These are phyloP conservation scores for Eustoma russellianum DNA, from an alignment of 257 asterid species.

Conservation along the genomic window DNA sequence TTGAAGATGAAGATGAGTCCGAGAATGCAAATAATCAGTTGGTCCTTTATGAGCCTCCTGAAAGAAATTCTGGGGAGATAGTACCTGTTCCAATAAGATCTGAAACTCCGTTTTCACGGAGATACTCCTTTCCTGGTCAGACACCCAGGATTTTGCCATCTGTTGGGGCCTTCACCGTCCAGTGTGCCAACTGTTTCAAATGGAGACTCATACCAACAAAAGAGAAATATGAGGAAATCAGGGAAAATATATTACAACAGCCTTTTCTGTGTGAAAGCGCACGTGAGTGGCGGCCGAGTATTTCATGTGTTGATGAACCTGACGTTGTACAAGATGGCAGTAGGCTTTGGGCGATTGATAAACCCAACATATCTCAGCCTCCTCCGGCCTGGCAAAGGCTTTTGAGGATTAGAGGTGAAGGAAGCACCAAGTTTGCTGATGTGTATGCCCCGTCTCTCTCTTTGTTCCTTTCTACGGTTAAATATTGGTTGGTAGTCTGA, in stretches of 20 bases:
- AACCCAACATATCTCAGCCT: constrained; percentile 67
- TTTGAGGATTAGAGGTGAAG: constrained; percentile 68
- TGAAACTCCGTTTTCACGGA: constrained; percentile 16
- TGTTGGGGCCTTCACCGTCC: constrained; percentile 63
- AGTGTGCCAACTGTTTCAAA: constrained; percentile 74
- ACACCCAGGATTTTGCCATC: constrained; percentile 47
- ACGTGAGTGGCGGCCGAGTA: constrained; percentile 61
- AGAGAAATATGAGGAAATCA: constrained; percentile 71
- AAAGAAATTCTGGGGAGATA: constrained; percentile 25
- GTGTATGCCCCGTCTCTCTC: constrained; percentile 43
- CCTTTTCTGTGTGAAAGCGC: constrained; percentile 65
- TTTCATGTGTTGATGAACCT: constrained; percentile 63
- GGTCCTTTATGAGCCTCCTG: constrained; percentile 59
- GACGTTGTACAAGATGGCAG: constrained; percentile 70
- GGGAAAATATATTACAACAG: constrained; percentile 56
- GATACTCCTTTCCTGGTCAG: constrained; percentile 32
- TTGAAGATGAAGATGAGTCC: constrained; percentile 27
- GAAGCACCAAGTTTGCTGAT: constrained; percentile 81
- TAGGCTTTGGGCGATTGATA: constrained; percentile 92
- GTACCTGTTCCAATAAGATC: constrained; percentile 18
- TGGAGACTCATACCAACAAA: constrained; percentile 76
- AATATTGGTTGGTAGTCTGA: neutral
- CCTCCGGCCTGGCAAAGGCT: constrained; percentile 84
- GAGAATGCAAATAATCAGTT: constrained; percentile 60
- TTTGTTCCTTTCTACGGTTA: constrained; percentile 4